Percentiles rank a stretch among this genome's conserved stretches.
Evolutionary conservation across 306 rosid species (phyloP).

Genomic region (Castanea mollissima): DNA sequence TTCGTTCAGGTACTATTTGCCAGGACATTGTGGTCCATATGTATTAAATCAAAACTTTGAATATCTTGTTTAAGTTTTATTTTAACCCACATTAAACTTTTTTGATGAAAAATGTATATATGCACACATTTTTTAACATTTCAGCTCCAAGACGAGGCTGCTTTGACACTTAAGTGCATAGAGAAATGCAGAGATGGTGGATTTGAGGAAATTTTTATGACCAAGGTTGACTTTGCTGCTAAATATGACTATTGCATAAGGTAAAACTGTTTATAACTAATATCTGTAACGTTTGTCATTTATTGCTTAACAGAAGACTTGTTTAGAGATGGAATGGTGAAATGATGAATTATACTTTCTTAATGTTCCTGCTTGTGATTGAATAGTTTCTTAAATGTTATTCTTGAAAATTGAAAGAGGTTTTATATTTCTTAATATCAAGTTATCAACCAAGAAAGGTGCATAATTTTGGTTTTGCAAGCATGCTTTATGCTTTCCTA

Average conservation of each 20-base stretch:
- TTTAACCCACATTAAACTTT: background rate
- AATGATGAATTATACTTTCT: background rate
- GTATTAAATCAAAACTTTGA: background rate
- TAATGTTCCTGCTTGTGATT: background rate
- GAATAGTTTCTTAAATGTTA: background rate
- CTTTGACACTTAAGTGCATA: constrained; percentile 61
- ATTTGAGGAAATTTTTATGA: constrained; percentile 87
- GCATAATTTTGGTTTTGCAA: background rate
- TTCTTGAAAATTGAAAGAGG: background rate
- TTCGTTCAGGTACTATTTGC: constrained; percentile 57
- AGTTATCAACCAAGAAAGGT: background rate
- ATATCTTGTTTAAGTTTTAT: background rate
- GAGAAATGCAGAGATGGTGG: constrained; percentile 76
- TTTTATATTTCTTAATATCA: background rate
- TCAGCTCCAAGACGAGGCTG: constrained; percentile 85
- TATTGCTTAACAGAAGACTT: constrained; percentile 8
- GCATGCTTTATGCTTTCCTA: background rate
- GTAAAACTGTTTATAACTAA: constrained; percentile 34
- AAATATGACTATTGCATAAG: constrained; percentile 83
- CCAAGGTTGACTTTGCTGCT: constrained; percentile 70
- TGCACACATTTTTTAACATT: constrained; percentile 9
- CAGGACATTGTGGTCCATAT: background rate
- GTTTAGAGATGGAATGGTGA: constrained; percentile 4
- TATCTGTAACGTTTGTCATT: constrained; percentile 4
- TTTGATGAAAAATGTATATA: constrained; percentile 13